phyloP scores from a whole-genome alignment of 1,139 yeast genomes.

The Zygosaccharomyces sapae region DNA sequence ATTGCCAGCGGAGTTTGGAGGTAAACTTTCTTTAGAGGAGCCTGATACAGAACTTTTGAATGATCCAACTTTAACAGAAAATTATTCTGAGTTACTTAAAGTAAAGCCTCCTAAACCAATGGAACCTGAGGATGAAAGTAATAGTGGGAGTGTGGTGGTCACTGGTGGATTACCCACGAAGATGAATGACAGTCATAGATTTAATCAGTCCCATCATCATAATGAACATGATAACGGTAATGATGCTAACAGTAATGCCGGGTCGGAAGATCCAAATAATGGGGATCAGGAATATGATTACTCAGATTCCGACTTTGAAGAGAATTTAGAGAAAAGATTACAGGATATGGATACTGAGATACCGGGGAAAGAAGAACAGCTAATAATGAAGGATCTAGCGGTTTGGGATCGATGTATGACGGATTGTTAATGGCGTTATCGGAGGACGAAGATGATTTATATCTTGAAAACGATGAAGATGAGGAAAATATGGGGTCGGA shows the following conservation, averaged over 20 bases:
- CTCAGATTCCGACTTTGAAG: constrained; percentile 38
- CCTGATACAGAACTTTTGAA: constrained; percentile 21
- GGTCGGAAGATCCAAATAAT: not conserved
- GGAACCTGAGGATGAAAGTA: constrained; percentile 28
- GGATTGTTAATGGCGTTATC: constrained; percentile 9
- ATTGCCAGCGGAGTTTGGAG: constrained; percentile 9
- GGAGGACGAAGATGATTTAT: constrained; percentile 12
- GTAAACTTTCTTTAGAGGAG: constrained; percentile 9
- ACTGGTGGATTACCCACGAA: constrained; percentile 14
- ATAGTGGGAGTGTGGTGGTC: constrained; percentile 35
- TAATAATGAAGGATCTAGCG: constrained; percentile 6
- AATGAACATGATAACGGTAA: not conserved
- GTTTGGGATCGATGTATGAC: constrained; percentile 6
- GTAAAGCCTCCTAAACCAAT: constrained; percentile 16
- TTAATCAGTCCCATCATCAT: not conserved
- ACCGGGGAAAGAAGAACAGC: constrained; percentile 2
- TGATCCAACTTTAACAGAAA: constrained; percentile 35
- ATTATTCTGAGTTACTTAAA: constrained; percentile 29
- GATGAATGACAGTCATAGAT: not conserved
- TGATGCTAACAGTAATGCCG: not conserved
- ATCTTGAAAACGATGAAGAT: constrained; percentile 13
- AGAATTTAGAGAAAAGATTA: constrained; percentile 32
- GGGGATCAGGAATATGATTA: constrained; percentile 27
- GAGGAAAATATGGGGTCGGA: constrained; percentile 15
- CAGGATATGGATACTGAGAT: constrained; percentile 20